These are phyloP conservation scores for Schwanniomyces pseudopolymorphus DNA, from an alignment of 805 yeast species.

Conservation along the genomic window DNA sequence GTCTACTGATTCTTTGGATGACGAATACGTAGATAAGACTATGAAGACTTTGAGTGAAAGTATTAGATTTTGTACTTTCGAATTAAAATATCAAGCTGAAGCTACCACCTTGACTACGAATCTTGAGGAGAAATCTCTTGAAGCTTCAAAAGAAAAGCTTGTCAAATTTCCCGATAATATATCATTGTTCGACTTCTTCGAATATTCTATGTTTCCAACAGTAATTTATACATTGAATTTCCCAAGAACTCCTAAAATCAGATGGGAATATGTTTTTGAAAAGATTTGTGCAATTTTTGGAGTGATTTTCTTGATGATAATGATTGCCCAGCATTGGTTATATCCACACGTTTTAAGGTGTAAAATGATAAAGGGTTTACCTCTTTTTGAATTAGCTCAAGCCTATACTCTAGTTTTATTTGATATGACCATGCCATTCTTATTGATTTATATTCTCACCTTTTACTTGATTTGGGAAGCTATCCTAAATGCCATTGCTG, in stretches of 20 bases:
- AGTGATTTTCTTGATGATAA: conserved; percentile 76
- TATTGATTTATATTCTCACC: conserved; percentile 69
- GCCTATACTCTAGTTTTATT: conserved; percentile 59
- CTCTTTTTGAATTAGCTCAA: conserved; percentile 44
- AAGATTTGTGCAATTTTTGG: conserved; percentile 86
- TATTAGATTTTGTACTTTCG: conserved; percentile 68
- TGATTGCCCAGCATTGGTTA: conserved; percentile 70
- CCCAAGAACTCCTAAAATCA: conserved; percentile 69
- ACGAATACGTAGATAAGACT: conserved; percentile 24
- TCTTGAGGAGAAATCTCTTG: conserved; percentile 5
- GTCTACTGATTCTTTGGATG: conserved; percentile 17
- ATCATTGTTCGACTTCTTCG: conserved; percentile 62
- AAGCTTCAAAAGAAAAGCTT: conserved; percentile 8
- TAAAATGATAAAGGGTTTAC: conserved; percentile 47
- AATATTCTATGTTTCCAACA: conserved; percentile 86
- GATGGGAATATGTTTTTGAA: conserved; percentile 66
- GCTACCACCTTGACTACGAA: conserved; percentile 14
- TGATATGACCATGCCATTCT: conserved; percentile 79
- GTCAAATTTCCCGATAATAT: conserved; percentile 72
- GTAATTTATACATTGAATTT: conserved; percentile 79
- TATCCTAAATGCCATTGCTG: conserved; percentile 86
- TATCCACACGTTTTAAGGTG: conserved; percentile 73
- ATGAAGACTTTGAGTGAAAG: conserved; percentile 43
- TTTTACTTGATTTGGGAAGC: conserved; percentile 96
- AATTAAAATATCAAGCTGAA: conserved; percentile 58